Evolutionary conservation across 805 yeast species (phyloP).

Genomic region (Hanseniaspora nectarophila): DNA sequence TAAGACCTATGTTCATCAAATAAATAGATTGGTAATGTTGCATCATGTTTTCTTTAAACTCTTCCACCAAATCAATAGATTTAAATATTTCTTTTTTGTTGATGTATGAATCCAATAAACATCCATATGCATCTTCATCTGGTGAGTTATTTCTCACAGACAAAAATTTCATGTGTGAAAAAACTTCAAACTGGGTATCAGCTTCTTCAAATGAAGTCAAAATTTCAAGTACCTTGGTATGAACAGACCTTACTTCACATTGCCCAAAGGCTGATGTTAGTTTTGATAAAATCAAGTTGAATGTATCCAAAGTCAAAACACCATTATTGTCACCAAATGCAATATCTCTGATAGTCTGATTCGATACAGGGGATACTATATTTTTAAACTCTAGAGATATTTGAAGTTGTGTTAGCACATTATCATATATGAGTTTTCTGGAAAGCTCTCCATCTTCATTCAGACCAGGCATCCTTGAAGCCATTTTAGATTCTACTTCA

Average conservation of each 20-base stretch:
- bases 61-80: constrained; percentile 5
- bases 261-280: not conserved
- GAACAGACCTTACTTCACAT: constrained; percentile 1
- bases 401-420: not conserved
- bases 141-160: constrained; percentile 52
- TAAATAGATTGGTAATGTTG: constrained; percentile 1
- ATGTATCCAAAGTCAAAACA: not conserved
- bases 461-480: not conserved
- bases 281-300: not conserved
- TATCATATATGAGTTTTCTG: not conserved
- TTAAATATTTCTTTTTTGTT: constrained; percentile 7
- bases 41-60: constrained; percentile 8
- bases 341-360: not conserved
- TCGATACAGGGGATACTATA: not conserved
- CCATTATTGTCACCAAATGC: not conserved
- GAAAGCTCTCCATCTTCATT: not conserved
- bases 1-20: not conserved
- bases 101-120: not conserved
- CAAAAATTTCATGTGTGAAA: constrained; percentile 76
- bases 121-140: constrained; percentile 52
- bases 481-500: not conserved
- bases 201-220: not conserved
- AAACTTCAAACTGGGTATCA: constrained; percentile 53
- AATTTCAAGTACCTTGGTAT: not conserved
- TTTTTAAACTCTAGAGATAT: not conserved